Evolutionary conservation across 2,329 filamentous ascomycete genomes (phyloP).

Genomic region (Fusarium secorum): DNA sequence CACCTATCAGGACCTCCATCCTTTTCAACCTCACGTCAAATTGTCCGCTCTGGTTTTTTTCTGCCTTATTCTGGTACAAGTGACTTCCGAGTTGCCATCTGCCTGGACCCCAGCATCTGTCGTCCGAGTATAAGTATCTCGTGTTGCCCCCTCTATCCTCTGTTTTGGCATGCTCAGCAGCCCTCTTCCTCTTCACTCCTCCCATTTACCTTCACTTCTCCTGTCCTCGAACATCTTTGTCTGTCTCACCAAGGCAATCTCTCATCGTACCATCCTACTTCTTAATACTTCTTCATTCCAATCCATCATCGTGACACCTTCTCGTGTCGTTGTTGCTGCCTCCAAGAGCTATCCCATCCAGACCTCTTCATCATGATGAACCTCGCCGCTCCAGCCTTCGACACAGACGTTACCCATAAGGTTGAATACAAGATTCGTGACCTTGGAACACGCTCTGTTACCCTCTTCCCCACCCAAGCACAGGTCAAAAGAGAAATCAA

Average conservation of each 20-base stretch:
- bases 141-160: slow-evolving; percentile 14
- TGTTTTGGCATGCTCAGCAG: slow-evolving; percentile 19
- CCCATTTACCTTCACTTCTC: not conserved
- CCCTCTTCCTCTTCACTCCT: not conserved
- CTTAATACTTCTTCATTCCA: not conserved
- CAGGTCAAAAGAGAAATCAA: slow-evolving; percentile 68
- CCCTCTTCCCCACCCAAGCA: slow-evolving; percentile 67
- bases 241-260: not conserved
- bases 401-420: slow-evolving; percentile 52
- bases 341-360: not conserved
- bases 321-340: not conserved
- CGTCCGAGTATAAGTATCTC: slow-evolving; percentile 40
- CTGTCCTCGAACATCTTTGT: not conserved
- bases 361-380: not conserved
- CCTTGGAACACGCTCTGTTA: slow-evolving; percentile 67
- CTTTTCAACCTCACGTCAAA: not conserved
- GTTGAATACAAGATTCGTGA: slow-evolving; percentile 64
- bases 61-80: slow-evolving; percentile 18
- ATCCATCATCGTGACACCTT: not conserved
- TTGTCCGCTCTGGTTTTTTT: not conserved
- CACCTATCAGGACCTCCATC: not conserved
- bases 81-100: not conserved
- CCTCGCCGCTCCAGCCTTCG: not conserved
- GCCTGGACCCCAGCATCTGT: not conserved
- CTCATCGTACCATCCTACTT: not conserved